phyloP scores from a whole-genome alignment of 2,329 filamentous ascomycete species.

The Alternaria brassicicola region DNA sequence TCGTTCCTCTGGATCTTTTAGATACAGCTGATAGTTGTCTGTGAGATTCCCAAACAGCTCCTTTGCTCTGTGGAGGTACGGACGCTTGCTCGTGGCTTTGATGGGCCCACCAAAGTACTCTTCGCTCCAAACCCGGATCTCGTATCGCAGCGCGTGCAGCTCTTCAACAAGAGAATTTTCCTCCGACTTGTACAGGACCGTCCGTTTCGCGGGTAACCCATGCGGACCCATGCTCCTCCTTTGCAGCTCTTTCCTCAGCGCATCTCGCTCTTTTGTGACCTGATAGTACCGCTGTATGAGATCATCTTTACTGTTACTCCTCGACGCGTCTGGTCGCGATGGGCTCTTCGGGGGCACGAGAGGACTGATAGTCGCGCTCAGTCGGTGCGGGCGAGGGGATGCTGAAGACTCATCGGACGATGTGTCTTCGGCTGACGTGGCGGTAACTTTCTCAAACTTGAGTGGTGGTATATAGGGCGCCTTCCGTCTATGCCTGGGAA shows the following conservation, averaged over 20 bases:
- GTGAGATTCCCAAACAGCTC: slow-evolving; percentile 43
- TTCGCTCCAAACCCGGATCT: slow-evolving; percentile 45
- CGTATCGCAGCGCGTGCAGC: slow-evolving; percentile 41
- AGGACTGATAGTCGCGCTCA: slow-evolving; percentile 32
- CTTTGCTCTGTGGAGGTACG: slow-evolving; percentile 39
- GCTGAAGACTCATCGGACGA: slow-evolving; percentile 36
- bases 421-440: slow-evolving; percentile 27
- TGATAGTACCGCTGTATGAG: slow-evolving; percentile 47
- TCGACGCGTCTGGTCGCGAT: slow-evolving; percentile 39
- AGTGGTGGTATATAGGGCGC: slow-evolving; percentile 39
- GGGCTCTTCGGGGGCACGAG: slow-evolving; percentile 46
- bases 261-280: slow-evolving; percentile 47
- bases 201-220: slow-evolving; percentile 34
- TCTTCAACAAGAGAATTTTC: slow-evolving; percentile 47
- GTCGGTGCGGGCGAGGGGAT: slow-evolving; percentile 28
- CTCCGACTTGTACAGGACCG: slow-evolving; percentile 43
- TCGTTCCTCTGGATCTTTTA: slow-evolving; percentile 40
- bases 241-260: slow-evolving; percentile 45
- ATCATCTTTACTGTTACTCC: slow-evolving; percentile 46
- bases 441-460: slow-evolving; percentile 29
- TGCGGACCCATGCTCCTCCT: slow-evolving; percentile 41
- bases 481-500: slow-evolving; percentile 38
- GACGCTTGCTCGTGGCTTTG: slow-evolving; percentile 36
- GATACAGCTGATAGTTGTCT: slow-evolving; percentile 43
- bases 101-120: slow-evolving; percentile 43